Evolutionary conservation across 2,329 filamentous ascomycete species (phyloP).

Genomic region (Alternaria tenuissima): DNA sequence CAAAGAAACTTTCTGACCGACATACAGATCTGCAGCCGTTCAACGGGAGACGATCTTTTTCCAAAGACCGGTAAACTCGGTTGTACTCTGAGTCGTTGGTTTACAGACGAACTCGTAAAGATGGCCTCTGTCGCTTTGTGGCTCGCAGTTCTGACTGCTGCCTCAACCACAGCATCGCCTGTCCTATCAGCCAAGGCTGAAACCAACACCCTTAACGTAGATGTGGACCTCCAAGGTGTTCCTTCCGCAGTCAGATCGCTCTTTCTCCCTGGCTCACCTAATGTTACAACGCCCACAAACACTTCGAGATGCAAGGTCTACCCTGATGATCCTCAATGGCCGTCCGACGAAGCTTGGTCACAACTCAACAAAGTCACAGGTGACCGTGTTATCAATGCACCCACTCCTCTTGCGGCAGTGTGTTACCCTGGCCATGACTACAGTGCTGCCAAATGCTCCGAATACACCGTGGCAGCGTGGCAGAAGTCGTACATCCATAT

Average conservation of each 20-base stretch:
- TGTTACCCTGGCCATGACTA: conserved; percentile 44
- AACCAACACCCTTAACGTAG: conserved; percentile 19
- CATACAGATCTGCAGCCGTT: conserved; percentile 19
- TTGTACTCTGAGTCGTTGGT: conserved; percentile 4
- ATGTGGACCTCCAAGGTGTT: conserved; percentile 33
- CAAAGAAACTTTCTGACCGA: conserved; percentile 15
- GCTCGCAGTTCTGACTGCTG: conserved; percentile 35
- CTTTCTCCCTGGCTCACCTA: conserved; percentile 26
- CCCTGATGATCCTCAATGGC: conserved; percentile 59
- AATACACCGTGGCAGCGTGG: conserved; percentile 41
- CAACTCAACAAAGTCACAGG: conserved; percentile 54
- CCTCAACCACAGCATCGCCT: conserved; percentile 31
- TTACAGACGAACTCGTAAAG: conserved; percentile 12
- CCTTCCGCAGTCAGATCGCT: conserved; percentile 28
- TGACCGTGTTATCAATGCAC: conserved; percentile 36
- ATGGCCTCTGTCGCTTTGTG: conserved; percentile 29
- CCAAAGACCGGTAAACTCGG: conserved; percentile 6
- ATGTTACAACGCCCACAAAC: conserved; percentile 15
- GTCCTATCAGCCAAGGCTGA: conserved; percentile 17
- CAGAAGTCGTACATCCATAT: conserved; percentile 45
- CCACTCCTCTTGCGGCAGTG: conserved; percentile 42
- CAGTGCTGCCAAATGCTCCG: conserved; percentile 39
- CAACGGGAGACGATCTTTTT: conserved; percentile 17
- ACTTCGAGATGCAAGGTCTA: conserved; percentile 58
- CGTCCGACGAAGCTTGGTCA: conserved; percentile 56